phyloP scores from a whole-genome alignment of 495 filamentous ascomycete genomes.

The Penicillium parvum region DNA sequence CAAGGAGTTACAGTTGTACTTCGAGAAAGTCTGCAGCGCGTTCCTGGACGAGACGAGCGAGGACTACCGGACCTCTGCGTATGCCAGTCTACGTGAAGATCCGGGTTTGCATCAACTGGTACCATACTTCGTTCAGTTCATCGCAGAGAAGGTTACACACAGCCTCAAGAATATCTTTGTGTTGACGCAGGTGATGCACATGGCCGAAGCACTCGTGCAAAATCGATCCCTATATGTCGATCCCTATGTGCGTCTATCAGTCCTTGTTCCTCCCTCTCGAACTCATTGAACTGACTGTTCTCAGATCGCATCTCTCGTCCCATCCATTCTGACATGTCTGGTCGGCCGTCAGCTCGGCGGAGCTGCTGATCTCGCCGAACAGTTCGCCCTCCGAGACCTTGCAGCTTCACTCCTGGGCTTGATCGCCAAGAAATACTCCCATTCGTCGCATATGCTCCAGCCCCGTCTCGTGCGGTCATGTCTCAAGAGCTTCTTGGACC shows the following conservation, averaged over 20 bases:
- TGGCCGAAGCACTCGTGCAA: slow-evolving; percentile 74
- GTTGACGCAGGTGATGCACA: slow-evolving; percentile 83
- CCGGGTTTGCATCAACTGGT: slow-evolving; percentile 91
- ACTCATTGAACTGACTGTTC: neutral
- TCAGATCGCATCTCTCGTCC: slow-evolving; percentile 69
- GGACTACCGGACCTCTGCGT: slow-evolving; percentile 76
- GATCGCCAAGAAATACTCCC: slow-evolving; percentile 70
- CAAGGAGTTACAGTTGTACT: slow-evolving; percentile 95
- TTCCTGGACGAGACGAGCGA: slow-evolving; percentile 81
- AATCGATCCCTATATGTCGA: slow-evolving; percentile 81
- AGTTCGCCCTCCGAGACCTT: slow-evolving; percentile 79
- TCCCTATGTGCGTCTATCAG: slow-evolving; percentile 65
- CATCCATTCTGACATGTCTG: slow-evolving; percentile 85
- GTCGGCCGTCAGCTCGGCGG: slow-evolving; percentile 77
- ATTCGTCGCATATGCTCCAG: slow-evolving; percentile 69
- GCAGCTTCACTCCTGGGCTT: slow-evolving; percentile 71
- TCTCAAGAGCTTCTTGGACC: slow-evolving; percentile 85
- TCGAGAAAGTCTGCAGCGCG: slow-evolving; percentile 84
- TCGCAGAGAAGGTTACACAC: slow-evolving; percentile 91
- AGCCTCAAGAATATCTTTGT: slow-evolving; percentile 80
- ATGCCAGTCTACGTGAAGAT: slow-evolving; percentile 76
- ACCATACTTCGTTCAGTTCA: slow-evolving; percentile 93
- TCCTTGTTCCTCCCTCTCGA: neutral
- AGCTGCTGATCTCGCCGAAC: slow-evolving; percentile 47
- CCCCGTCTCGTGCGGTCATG: slow-evolving; percentile 86